These are phyloP conservation scores for Neurospora sp. DNA, from an alignment of 495 filamentous ascomycete species.

Conservation along the genomic window DNA sequence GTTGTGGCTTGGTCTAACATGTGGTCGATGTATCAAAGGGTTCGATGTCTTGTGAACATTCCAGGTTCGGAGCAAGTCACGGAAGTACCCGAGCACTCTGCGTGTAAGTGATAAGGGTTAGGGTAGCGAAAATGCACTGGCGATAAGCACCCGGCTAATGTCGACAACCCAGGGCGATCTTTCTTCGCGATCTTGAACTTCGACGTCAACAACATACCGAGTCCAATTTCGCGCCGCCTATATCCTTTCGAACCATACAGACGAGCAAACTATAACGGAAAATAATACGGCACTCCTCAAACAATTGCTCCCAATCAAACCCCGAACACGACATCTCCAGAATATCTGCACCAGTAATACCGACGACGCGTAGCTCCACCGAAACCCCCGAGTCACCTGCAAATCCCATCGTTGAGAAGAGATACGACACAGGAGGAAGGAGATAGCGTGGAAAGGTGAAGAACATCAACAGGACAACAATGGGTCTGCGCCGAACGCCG, in stretches of 20 bases:
- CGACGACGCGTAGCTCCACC: background rate
- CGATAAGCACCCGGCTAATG: background rate
- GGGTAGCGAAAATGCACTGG: background rate
- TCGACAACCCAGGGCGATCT: background rate
- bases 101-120: background rate
- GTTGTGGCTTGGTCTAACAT: background rate
- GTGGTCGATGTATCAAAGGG: background rate
- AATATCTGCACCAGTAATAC: background rate
- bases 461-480: background rate
- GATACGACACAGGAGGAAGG: background rate
- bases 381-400: background rate
- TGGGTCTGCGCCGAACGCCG: background rate
- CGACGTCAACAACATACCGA: background rate
- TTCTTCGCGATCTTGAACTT: background rate
- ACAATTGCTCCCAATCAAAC: background rate
- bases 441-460: background rate
- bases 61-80: background rate
- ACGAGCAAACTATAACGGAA: background rate
- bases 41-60: background rate
- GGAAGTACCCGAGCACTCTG: background rate
- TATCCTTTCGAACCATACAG: background rate
- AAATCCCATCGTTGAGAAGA: background rate
- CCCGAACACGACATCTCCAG: background rate
- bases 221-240: background rate
- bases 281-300: background rate